Evolutionary conservation across 2,329 filamentous ascomycete genomes (phyloP).

Genomic region (Geosmithia flava): DNA sequence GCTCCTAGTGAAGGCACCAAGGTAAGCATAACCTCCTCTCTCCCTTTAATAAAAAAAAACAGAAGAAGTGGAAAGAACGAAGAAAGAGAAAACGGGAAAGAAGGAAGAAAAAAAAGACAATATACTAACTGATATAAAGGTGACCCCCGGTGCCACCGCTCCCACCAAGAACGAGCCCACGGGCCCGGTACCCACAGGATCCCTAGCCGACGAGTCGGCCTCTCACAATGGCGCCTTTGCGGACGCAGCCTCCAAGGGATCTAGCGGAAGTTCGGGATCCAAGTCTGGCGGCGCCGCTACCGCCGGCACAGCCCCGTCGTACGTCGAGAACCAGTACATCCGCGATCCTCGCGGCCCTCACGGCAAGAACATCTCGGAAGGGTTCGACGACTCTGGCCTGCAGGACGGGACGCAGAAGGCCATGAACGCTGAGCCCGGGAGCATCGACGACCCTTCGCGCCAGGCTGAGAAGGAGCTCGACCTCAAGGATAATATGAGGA

Average conservation of each 20-base stretch:
- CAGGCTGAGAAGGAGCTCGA: slow-evolving; percentile 30
- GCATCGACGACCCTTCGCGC: slow-evolving; percentile 31
- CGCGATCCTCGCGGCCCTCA: slow-evolving; percentile 21
- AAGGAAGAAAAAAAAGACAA: too few relatives aligned
- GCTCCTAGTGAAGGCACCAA: slow-evolving; percentile 6
- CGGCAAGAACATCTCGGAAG: slow-evolving; percentile 29
- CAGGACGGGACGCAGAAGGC: slow-evolving; percentile 24
- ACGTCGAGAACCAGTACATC: slow-evolving; percentile 20
- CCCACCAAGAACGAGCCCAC: slow-evolving; percentile 45
- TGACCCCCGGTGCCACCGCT: slow-evolving; percentile 31
- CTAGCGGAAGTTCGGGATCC: slow-evolving; percentile 4
- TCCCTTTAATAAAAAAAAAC: neutral
- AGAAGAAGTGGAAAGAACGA: too few relatives aligned
- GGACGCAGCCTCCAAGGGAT: slow-evolving; percentile 3
- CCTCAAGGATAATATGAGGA: slow-evolving; percentile 9
- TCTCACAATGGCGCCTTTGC: slow-evolving; percentile 43
- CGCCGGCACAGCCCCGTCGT: slow-evolving; percentile 21
- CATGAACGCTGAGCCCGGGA: slow-evolving; percentile 29
- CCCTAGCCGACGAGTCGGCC: slow-evolving; percentile 64
- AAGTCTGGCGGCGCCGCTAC: neutral
- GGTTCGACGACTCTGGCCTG: slow-evolving; percentile 17
- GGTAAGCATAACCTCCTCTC: slow-evolving; percentile 1
- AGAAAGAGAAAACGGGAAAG: too few relatives aligned
- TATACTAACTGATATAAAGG: slow-evolving; percentile 25
- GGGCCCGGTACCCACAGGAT: slow-evolving; percentile 54